A percentile compares a stretch with the other conserved stretches of the same genome.
Conservation (phyloP, 345 rosid genomes). For the Brassica napus region Da-Ae NC_063439.1:4602001-4602500, state of each 20-base stretch:
- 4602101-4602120: not conserved
- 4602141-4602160: slow-evolving; percentile 87
- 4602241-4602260: slow-evolving; percentile 71
- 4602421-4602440: too few species aligned
- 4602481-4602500: not conserved
- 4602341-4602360: not conserved
- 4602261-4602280: slow-evolving; percentile 71
- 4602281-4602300: slow-evolving; percentile 60
- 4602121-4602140: slow-evolving; percentile 60
- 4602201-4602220: not conserved
- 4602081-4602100: not conserved
- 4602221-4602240: not conserved
- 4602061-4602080: not conserved
- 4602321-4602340: not conserved
- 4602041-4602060: not conserved
- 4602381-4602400: not conserved
- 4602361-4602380: slow-evolving; percentile 3
- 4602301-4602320: not conserved
- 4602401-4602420: slow-evolving; percentile 1
- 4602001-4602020: too few species aligned
- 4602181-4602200: slow-evolving; percentile 17
- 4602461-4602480: not conserved
- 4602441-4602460: too few species aligned
- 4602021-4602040: not conserved
- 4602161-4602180: slow-evolving; percentile 49